Evolutionary conservation across 768 basidiomycete genomes (phyloP).

Genomic region (Dendrothele bispora): DNA sequence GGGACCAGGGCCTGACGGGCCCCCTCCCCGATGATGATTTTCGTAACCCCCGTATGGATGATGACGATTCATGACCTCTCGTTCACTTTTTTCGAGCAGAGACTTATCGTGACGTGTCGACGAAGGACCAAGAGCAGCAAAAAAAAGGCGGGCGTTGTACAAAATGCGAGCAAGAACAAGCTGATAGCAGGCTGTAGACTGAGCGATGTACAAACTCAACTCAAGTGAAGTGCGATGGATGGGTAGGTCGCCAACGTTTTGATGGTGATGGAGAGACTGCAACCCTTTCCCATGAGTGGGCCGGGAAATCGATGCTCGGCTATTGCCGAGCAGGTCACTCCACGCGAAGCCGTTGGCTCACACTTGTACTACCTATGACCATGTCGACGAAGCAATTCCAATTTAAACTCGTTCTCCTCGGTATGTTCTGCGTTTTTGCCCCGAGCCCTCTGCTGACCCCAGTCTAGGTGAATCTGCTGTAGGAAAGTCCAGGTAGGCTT

Average conservation of each 20-base stretch:
- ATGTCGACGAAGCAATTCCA: slow-evolving; percentile 95
- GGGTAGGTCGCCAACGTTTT: slow-evolving; percentile 13
- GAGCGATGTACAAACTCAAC: slow-evolving; percentile 17
- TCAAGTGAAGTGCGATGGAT: slow-evolving; percentile 12
- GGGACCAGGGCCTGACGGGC: slow-evolving; percentile 65
- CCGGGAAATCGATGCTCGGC: too few species aligned
- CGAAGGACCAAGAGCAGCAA: slow-evolving; percentile 9
- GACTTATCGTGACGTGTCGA: slow-evolving; percentile 15
- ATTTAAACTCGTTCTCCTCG: slow-evolving; percentile 96
- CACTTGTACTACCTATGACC: too few species aligned
- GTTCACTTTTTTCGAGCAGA: slow-evolving; percentile 22
- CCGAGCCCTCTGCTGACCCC: not conserved
- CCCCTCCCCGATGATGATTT: slow-evolving; percentile 61
- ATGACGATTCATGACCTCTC: slow-evolving; percentile 76
- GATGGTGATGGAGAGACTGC: slow-evolving; percentile 5
- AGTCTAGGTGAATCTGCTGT: slow-evolving; percentile 91
- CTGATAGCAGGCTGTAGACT: not conserved
- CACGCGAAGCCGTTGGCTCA: too few species aligned
- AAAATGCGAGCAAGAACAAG: slow-evolving; percentile 2
- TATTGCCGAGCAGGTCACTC: not conserved
- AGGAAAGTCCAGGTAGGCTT: slow-evolving; percentile 86
- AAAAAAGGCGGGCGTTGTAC: slow-evolving; percentile 25
- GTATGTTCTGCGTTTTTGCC: slow-evolving; percentile 41
- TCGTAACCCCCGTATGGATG: slow-evolving; percentile 74
- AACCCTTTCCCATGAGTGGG: too few species aligned